Conservation (phyloP, 2,329 filamentous ascomycete species). For the Dactylellina cionopaga region DNA sequence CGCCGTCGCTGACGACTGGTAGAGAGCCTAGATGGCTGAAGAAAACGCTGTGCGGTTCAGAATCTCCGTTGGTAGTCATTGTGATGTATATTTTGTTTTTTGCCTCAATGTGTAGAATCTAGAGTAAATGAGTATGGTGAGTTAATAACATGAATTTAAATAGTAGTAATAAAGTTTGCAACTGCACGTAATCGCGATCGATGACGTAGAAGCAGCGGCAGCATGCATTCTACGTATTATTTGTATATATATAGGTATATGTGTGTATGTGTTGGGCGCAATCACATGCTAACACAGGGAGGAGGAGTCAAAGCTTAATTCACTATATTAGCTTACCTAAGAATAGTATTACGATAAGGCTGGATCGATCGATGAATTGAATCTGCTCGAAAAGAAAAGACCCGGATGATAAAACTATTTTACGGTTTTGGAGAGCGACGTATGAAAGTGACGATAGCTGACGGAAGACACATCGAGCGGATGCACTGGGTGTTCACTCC, state of each 20-base stretch:
- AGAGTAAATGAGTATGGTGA: not conserved
- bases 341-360: too few relatives aligned
- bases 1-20: constrained; percentile 48
- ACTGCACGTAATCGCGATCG: not conserved
- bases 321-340: too few relatives aligned
- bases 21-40: constrained; percentile 40
- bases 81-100: not conserved
- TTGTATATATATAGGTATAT: too few relatives aligned
- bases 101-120: not conserved
- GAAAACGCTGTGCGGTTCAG: constrained; percentile 37
- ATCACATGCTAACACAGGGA: constrained; percentile 17
- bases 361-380: too few relatives aligned
- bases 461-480: too few relatives aligned
- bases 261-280: constrained; percentile 22
- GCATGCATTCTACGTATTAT: too few relatives aligned
- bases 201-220: constrained; percentile 42
- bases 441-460: too few relatives aligned
- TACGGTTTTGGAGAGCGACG: too few relatives aligned
- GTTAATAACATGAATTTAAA: not conserved
- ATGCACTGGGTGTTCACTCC: not conserved
- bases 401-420: too few relatives aligned
- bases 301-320: constrained; percentile 7
- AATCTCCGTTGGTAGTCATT: constrained; percentile 50
- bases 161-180: too few relatives aligned
- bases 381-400: too few relatives aligned